Evolutionary conservation across 2,329 filamentous ascomycete genomes (phyloP).

Genomic region (Aspergillus terreus): DNA sequence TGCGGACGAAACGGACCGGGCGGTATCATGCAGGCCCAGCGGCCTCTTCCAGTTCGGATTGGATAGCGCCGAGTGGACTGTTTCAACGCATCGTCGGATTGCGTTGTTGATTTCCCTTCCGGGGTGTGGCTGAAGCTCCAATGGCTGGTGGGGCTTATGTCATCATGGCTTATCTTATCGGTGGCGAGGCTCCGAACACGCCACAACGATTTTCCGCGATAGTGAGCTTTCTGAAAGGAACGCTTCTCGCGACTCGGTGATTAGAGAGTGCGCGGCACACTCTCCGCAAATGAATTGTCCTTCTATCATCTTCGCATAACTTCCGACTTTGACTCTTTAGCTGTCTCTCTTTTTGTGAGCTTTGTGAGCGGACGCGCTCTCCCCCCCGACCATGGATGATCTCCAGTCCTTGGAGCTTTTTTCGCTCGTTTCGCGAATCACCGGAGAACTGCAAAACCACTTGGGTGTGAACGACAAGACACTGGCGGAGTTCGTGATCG

Average conservation of each 20-base stretch:
- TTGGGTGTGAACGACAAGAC: constrained; percentile 89
- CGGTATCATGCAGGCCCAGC: no score
- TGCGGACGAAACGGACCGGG: neutral
- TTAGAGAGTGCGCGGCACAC: constrained; percentile 20
- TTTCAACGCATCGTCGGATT: neutral
- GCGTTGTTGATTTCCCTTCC: neutral
- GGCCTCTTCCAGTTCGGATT: no score
- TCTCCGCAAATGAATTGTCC: constrained; percentile 10
- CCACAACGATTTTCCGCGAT: constrained; percentile 36
- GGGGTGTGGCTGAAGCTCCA: constrained; percentile 1
- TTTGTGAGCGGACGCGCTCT: neutral
- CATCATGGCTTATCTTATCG: constrained; percentile 28
- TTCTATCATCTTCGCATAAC: neutral
- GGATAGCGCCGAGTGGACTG: no score
- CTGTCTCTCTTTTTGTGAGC: neutral
- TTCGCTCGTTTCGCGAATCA: constrained; percentile 91
- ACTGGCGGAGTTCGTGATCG: constrained; percentile 93
- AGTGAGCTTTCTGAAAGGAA: constrained; percentile 13
- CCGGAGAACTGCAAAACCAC: constrained; percentile 91
- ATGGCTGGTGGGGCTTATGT: neutral
- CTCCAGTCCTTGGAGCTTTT: constrained; percentile 86
- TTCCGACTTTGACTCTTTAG: neutral
- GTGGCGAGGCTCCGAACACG: constrained; percentile 24
- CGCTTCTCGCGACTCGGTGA: constrained; percentile 8
- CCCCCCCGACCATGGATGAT: constrained; percentile 67